phyloP scores from a whole-genome alignment of 352 stramenopile species.

The Globisporangium polare region DNA sequence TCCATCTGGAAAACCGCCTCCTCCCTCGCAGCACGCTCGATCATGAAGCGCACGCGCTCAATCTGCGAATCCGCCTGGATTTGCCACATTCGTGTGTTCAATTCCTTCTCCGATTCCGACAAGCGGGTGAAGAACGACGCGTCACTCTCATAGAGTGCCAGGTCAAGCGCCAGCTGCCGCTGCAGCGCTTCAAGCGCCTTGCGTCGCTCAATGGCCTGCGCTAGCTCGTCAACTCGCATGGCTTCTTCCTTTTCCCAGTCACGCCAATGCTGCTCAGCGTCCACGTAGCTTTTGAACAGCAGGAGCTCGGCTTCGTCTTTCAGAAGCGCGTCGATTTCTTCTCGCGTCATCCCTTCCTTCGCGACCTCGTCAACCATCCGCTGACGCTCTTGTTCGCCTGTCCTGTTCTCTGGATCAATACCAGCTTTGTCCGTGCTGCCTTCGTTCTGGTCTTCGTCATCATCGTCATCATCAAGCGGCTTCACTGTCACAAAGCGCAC shows the following conservation, averaged over 20 bases:
- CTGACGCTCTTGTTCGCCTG: background rate
- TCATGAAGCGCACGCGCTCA: constrained; percentile 48
- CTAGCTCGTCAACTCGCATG: constrained; percentile 35
- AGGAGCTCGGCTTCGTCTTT: constrained; percentile 49
- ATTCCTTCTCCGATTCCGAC: constrained; percentile 34
- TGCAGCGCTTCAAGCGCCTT: constrained; percentile 20
- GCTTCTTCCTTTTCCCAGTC: constrained; percentile 46
- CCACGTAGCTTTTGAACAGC: constrained; percentile 36
- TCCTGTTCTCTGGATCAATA: background rate
- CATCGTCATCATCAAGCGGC: constrained; percentile 18
- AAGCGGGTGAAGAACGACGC: constrained; percentile 45
- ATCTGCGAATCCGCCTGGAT: constrained; percentile 55
- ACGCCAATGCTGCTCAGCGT: constrained; percentile 38
- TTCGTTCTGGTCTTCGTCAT: constrained; percentile 6
- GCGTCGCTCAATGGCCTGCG: constrained; percentile 21
- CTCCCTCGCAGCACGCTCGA: constrained; percentile 55
- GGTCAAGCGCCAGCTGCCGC: constrained; percentile 39
- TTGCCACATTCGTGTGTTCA: constrained; percentile 45
- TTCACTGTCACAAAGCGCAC: constrained; percentile 30
- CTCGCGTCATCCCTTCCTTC: constrained; percentile 3
- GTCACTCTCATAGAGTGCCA: constrained; percentile 45
- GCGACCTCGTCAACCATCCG: constrained; percentile 7
- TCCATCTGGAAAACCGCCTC: constrained; percentile 53
- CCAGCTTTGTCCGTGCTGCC: background rate
- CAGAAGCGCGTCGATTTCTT: constrained; percentile 19